Base-by-base conservation (phyloP, 2,329 filamentous ascomycete species). In the Tolypocladium ovalisporum region DNA sequence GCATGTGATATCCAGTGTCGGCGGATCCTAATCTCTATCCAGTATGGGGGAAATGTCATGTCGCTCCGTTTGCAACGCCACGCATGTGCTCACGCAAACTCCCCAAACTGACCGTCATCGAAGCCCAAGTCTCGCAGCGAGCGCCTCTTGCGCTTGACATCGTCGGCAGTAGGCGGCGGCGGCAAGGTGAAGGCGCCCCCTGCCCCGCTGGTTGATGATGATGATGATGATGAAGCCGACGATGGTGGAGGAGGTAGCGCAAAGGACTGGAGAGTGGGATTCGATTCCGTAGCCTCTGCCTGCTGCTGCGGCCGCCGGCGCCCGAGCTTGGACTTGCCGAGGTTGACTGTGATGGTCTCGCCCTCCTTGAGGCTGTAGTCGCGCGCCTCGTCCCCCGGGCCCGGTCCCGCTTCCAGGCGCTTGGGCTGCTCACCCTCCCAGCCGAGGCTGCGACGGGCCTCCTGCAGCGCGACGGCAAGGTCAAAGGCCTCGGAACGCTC, bases 281-380 rank as follows among this genome's bases (percentile, higher is more conserved):
- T 32, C 2, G 35, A 24, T 9, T 35, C 44, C n/a, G 32, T 19
- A 19, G 27, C 17, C 3, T 17, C 44, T 10, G 58, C 56, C 40
- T 60, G 44, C 24, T 59, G 58, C 53, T 73, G 68, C 62, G 67
- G 68, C 65, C 69, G 77, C 63, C 82, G 77, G 63, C 78, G 72
- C 19, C 77, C 78, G 59, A 81, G 77, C 62, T 77, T 77, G 54
- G 71, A 72, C 39, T 77, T 80, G 27, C 84, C 83, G 5, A 94
- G 79, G 68, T 88, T 89, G 62, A 95, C 85, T 29, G 86, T 90
- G 64, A 96, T 95, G 22, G 88, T 96, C 78, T 96, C 87, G 13
- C 90, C 90, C 59, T 92, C 90, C 71, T 96, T 96, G 62, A 96
- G 71, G 66, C 88, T 92, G 67, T 90, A 91, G 67, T 96, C 90